Conservation (phyloP, 805 yeast species). For the Hagleromyces aurorensis region DNA sequence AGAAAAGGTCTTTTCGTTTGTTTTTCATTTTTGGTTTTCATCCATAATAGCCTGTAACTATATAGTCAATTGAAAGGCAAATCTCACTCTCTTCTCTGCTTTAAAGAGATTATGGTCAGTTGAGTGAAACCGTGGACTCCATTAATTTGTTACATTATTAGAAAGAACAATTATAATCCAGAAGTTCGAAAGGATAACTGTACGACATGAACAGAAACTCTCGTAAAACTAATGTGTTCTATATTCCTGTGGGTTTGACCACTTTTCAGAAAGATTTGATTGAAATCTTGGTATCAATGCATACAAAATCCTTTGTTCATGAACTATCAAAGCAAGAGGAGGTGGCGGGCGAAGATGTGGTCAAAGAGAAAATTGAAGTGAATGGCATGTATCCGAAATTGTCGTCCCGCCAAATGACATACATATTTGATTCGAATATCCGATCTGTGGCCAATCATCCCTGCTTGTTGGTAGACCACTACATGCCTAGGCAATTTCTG, state of each 20-base stretch:
- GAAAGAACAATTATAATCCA: too few relatives aligned
- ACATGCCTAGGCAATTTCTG: conserved; percentile 60
- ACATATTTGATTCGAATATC: conserved; percentile 33
- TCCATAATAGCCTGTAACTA: too few relatives aligned
- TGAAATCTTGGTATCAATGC: conserved; percentile 38
- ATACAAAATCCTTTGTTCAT: conserved; percentile 28
- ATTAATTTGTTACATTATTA: too few relatives aligned
- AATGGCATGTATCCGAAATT: conserved; percentile 32
- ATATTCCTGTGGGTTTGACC: conserved; percentile 38
- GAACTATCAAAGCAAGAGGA: conserved; percentile 9
- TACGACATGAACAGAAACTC: conserved; percentile 1
- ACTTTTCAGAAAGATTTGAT: conserved; percentile 37
- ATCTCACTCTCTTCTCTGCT: too few relatives aligned
- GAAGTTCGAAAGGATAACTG: too few relatives aligned
- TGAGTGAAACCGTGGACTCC: too few relatives aligned
- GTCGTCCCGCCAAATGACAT: conserved; percentile 32
- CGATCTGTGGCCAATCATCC: conserved; percentile 56
- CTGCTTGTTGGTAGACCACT: conserved; percentile 65
- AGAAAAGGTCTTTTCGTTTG: too few relatives aligned
- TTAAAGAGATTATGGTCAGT: too few relatives aligned
- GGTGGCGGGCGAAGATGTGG: conserved; percentile 3
- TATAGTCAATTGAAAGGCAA: too few relatives aligned
- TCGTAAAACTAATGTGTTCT: conserved; percentile 9
- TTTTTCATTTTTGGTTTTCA: too few relatives aligned
- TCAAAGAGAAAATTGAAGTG: conserved; percentile 8